Base-by-base conservation (phyloP, 1,139 yeast genomes). In the Casaregolazyma suthepensis region DNA sequence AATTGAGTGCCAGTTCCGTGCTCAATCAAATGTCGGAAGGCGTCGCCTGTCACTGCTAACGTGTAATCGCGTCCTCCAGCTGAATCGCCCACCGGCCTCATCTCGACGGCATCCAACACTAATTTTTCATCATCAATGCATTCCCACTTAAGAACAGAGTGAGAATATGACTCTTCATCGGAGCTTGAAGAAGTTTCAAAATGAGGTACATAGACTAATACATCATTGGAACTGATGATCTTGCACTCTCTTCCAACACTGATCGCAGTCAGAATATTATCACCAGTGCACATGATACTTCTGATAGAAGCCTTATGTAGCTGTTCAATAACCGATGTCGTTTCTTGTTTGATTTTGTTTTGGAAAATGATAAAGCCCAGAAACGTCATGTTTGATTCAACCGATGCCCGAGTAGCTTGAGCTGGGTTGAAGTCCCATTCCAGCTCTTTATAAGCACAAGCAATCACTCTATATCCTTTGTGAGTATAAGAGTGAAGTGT, bases 251-350 rank as follows among this genome's bases (percentile, higher is more conserved):
- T 78, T 1, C 88, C 96, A 22, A 93, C 99, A 70, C 96, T 87
- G 23, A 94, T 81, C 0, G 99, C 99, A 0, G 99, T 93, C 57
- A 93, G 75, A 15, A 93, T 82, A 66, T 93, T 93, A 67, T 93
- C 99, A 52, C 99, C 99, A 0, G 99, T 93, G 69, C 99, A 94
- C 99, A 93, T 94, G 23, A 90, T 75, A 0, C 95, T 87, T 61
- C 98, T 76, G 54, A 93, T 79, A 43, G 80, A 75, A 0, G 99
- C 97, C 43, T 72, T 72, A 18, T 46, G 50, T 52, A 93, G 75
- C 56, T 79, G 77, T 17, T 70, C 63, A 55, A 93, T 77, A 0
- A 91, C 88, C 0, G 74, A 71, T 5, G 77, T 75, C 0, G 96
- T 87, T 0, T 85, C 73, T 0, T 77, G 71, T 66, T 93, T 93